Base-by-base conservation (phyloP, 805 yeast genomes). In the Cyberlindnera maritima region DNA sequence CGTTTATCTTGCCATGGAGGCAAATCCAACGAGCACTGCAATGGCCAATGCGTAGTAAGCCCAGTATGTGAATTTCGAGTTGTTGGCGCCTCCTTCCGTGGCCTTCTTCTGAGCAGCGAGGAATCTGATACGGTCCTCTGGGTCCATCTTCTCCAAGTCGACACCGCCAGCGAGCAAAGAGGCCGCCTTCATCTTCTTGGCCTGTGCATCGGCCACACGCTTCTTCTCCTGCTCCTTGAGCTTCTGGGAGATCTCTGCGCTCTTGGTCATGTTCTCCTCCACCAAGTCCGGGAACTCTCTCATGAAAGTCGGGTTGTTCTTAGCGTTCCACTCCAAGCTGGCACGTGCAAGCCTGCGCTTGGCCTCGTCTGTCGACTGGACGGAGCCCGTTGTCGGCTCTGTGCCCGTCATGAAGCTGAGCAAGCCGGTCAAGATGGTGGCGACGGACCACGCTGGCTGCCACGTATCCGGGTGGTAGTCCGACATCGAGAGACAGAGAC, bases 391-490 rank as follows among this genome's bases (percentile, higher is more conserved):
- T 2, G 97, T 88, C 21, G 77, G 69, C 56, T 91, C 97, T 49
- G 79, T 79, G 10, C 94, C 84, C 1, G 96, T 88, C 98, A 91
- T 91, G 60, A 91, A 91, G 62, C 96, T 88, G 54, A 91, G 70
- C 32, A 91, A 70, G 0, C 97, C 98, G 11, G 83, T 87, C 56
- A 91, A 72, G 18, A 91, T 91, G 0, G 97, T 90, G 29, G 88
- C 74, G 21, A 91, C 97, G 38, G 90, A 81, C 97, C 97, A 91
- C 7, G 96, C 89, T 1, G 98, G 97, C 64, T 91, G 90, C 98
- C 98, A 91, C 1, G 85, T 71, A 64, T 90, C 94, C 3, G 96
- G 97, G 58, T 91, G 98, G 65, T 81, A 91, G 67, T 91, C 97
- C 59, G 95, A 84, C 85, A 91, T 90, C n/a, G 91, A 82, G 41